Conservation (phyloP, 352 stramenopile genomes). For the Phytophthora europaea region DNA sequence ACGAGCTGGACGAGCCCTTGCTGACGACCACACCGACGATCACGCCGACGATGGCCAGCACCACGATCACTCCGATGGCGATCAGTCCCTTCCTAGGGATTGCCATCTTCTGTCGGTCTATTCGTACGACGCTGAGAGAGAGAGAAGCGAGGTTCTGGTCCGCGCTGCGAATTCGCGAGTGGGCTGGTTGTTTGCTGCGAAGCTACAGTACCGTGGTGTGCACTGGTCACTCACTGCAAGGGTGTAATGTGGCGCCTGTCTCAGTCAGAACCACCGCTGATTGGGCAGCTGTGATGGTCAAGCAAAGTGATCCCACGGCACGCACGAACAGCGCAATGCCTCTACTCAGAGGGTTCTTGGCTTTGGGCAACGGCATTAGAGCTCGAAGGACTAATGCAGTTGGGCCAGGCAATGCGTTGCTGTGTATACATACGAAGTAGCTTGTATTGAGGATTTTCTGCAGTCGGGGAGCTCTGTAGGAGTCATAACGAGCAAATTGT, state of each 20-base stretch:
- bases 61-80: slow-evolving; percentile 50
- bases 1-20: slow-evolving; percentile 27
- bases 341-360: slow-evolving; percentile 1
- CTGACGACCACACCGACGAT: slow-evolving; percentile 50
- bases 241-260: slow-evolving; percentile 10
- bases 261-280: slow-evolving; percentile 16
- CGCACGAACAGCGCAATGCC: slow-evolving; percentile 21
- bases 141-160: not conserved
- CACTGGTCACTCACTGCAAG: not conserved
- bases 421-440: not conserved
- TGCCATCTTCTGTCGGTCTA: slow-evolving; percentile 22
- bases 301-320: slow-evolving; percentile 13
- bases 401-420: not conserved
- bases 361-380: not conserved
- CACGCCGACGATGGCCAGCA: slow-evolving; percentile 54
- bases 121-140: not conserved
- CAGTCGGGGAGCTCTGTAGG: not conserved
- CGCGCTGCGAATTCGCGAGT: slow-evolving; percentile 33
- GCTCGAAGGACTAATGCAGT: not conserved
- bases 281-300: slow-evolving; percentile 6
- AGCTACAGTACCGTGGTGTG: not conserved
- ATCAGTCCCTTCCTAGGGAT: slow-evolving; percentile 40
- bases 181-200: not conserved
- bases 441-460: not conserved
- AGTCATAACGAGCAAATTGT: not conserved